Base-by-base conservation (phyloP, 148 eudicot genomes). In the Hydrangea macrophylla region DNA sequence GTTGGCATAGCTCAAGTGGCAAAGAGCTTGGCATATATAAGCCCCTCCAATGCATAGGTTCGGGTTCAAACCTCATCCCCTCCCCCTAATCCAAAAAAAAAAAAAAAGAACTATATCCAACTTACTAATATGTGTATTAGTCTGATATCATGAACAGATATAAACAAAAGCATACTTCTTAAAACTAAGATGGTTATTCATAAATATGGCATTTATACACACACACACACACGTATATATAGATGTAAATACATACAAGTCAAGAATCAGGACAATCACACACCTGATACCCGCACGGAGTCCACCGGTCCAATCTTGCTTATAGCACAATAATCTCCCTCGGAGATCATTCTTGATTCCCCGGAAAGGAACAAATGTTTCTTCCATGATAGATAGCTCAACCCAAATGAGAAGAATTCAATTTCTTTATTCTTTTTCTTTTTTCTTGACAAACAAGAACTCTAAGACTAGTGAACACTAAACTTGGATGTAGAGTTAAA, bases 241-340 rank as follows among this genome's bases (percentile, higher is more conserved):
- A 39, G 23, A 25, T 54, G 10, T 31, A 23, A 53, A 6, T 65
- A 65, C 40, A 20, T 48, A 58, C 44, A 12, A 55, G 37, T 27
- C 39, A 35, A 60, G 55, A 22, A 25, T 44, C 51, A 36, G 40
- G 62, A 40, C 64, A 62, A 42, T 48, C 32, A 73, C 76, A 51
- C 63, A 91, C 99, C 99, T 91, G 83, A 91, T 84, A 66, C 99
- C 99, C 12, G 99, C 88, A 22, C 86, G 83, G 35, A 95, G 61
- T 35, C 99, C 99, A 36, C 99, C 91, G 32, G 80, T 84, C 99
- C 99, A 95, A 64, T 95, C 99, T 85, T 95, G 90, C 82, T 89
- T 91, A 80, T 91, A 95, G 87, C 97, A 95, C 54, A 80, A 58
- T 51, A 95, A 77, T 70, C 99, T 87, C 72, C 83, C 90, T 79